These are phyloP conservation scores for Verticillium tricorpus DNA, from an alignment of 2,329 filamentous ascomycete genomes.

Conservation along the genomic window DNA sequence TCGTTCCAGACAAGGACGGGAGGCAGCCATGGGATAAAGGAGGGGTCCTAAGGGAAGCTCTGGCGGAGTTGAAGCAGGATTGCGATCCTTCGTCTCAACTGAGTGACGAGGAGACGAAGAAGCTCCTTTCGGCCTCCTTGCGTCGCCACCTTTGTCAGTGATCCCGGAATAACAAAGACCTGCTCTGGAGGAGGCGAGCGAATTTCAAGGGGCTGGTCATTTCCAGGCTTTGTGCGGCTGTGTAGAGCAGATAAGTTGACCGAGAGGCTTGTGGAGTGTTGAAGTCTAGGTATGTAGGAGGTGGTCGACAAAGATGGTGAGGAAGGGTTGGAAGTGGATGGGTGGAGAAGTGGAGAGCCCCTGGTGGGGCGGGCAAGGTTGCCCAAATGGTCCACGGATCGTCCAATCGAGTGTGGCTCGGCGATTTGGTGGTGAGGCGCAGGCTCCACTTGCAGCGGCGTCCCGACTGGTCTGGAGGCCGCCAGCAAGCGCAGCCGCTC, in stretches of 20 bases:
- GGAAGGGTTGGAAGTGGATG: neutral
- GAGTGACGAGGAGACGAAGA: neutral
- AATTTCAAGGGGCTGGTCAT: neutral
- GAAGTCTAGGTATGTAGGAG: neutral
- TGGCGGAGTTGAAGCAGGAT: neutral
- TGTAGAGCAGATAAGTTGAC: neutral
- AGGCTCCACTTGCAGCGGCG: neutral
- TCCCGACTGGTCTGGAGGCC: neutral
- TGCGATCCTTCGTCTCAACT: neutral
- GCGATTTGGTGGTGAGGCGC: neutral
- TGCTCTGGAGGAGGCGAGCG: neutral
- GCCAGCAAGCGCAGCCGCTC: slow-evolving; percentile 1
- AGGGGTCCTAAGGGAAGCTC: neutral
- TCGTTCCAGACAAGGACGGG: neutral
- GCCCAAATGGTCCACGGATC: neutral
- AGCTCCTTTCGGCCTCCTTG: neutral
- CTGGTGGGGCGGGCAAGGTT: too few relatives aligned
- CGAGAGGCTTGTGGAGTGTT: neutral
- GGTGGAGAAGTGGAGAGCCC: neutral
- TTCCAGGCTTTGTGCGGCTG: neutral
- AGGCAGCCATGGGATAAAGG: neutral
- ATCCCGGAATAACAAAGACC: neutral
- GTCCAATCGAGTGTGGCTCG: neutral
- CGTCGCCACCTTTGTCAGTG: neutral
- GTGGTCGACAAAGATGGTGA: neutral